Conservation (phyloP, 2,329 filamentous ascomycete species). For the Fusarium chaquense region DNA sequence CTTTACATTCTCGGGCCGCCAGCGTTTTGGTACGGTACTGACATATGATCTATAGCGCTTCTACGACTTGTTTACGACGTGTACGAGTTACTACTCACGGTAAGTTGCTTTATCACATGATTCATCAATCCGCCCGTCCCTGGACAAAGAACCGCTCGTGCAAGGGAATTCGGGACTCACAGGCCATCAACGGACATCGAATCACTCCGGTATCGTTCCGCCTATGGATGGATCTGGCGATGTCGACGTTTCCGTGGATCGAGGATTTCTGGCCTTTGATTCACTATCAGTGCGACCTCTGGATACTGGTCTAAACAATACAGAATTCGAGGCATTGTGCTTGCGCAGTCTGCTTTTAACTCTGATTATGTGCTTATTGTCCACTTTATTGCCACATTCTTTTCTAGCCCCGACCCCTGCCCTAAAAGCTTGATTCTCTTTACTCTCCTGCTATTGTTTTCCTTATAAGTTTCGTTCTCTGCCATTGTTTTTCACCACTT, state of each 20-base stretch:
- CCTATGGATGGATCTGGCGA: not conserved
- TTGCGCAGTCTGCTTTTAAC: not conserved
- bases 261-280: conserved; percentile 8
- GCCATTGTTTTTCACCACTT: not conserved
- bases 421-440: not conserved
- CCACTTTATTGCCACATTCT: not conserved
- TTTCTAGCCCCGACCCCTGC: not conserved
- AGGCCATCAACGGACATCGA: not conserved
- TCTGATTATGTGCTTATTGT: conserved; percentile 10
- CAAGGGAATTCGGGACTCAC: not conserved
- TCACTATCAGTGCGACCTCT: conserved; percentile 10
- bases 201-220: not conserved
- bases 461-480: not conserved
- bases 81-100: conserved; percentile 48
- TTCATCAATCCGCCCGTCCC: not conserved
- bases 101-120: conserved; percentile 26
- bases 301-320: not conserved
- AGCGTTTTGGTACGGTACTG: conserved; percentile 28
- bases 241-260: not conserved
- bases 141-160: not conserved
- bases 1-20: not conserved
- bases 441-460: not conserved
- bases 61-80: conserved; percentile 48
- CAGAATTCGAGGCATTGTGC: conserved; percentile 4
- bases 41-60: conserved; percentile 38